Conservation (phyloP, 1,139 yeast genomes). For the Pichia cactophila region DNA sequence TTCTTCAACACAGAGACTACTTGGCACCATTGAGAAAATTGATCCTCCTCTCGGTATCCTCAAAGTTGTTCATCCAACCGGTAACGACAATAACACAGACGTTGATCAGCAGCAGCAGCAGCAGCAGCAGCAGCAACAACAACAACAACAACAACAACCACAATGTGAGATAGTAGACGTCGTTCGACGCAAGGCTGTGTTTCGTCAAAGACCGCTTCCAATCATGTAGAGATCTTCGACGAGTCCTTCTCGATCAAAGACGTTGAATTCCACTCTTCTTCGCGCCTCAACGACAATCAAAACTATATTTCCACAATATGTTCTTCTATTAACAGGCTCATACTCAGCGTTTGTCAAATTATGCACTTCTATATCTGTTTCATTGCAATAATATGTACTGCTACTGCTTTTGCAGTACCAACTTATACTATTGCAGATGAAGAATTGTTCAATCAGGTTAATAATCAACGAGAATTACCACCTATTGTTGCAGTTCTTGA, state of each 20-base stretch:
- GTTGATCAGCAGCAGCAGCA: not conserved
- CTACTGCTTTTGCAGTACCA: not conserved
- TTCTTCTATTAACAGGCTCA: too few species aligned
- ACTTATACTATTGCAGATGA: not conserved
- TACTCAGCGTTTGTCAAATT: too few species aligned
- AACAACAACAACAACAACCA: not conserved
- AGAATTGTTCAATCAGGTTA: not conserved
- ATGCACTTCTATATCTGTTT: not conserved
- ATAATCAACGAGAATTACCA: not conserved
- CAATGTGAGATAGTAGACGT: conserved; percentile 49
- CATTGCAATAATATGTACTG: not conserved
- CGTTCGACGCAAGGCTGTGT: conserved; percentile 47
- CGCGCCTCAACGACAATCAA: too few species aligned
- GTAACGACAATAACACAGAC: too few species aligned
- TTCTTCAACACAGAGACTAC: conserved; percentile 58
- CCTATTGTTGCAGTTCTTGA: not conserved
- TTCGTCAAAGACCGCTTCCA: conserved; percentile 63
- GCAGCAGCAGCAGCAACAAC: not conserved
- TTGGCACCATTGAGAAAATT: conserved; percentile 49
- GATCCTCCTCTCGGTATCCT: conserved; percentile 58
- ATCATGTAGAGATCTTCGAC: conserved; percentile 41
- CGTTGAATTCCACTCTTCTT: too few species aligned
- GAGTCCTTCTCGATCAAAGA: too few species aligned
- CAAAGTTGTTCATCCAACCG: conserved; percentile 30
- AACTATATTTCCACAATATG: too few species aligned